phyloP scores from a whole-genome alignment of 2,329 filamentous ascomycete species.

The Cryoendolithus antarcticus region DNA sequence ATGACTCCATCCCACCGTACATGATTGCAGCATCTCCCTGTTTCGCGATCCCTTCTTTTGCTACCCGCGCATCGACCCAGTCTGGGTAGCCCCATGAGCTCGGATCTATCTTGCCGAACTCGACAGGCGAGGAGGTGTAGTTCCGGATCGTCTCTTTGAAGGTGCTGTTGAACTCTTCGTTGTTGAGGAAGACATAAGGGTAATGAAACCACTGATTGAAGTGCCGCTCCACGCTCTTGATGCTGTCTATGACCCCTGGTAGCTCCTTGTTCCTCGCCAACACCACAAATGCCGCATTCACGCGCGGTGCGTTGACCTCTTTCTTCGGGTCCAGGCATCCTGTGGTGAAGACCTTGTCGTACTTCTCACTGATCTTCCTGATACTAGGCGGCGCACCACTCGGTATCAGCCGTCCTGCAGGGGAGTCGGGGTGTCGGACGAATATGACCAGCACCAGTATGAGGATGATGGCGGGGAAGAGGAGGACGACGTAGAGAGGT shows the following conservation, averaged over 20 bases:
- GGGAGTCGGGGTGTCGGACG: conserved; percentile 71
- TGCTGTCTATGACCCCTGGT: conserved; percentile 87
- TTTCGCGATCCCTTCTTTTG: conserved; percentile 89
- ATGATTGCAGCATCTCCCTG: conserved; percentile 96
- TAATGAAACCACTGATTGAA: conserved; percentile 99
- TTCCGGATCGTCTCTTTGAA: conserved; percentile 84
- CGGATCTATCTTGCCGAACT: conserved; percentile 86
- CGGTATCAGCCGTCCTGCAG: conserved; percentile 74
- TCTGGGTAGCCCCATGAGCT: conserved; percentile 95
- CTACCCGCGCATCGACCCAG: conserved; percentile 88
- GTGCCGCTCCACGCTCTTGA: conserved; percentile 95
- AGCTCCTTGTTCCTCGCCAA: conserved; percentile 92
- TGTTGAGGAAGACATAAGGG: conserved; percentile 95
- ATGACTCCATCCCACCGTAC: conserved; percentile 98
- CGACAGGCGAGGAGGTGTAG: conserved; percentile 75
- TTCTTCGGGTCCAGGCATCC: conserved; percentile 67
- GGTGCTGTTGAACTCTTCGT: conserved; percentile 87
- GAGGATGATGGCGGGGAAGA: conserved; percentile 86
- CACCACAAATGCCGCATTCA: conserved; percentile 92
- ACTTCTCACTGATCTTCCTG: conserved; percentile 84
- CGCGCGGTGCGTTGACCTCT: conserved; percentile 65
- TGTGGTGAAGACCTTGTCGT: conserved; percentile 91
- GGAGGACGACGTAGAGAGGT: conserved; percentile 78
- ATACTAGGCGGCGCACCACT: conserved; percentile 79
- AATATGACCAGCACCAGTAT: conserved; percentile 84